Evolutionary conservation across 768 basidiomycete genomes (phyloP), one percentile per base, ranked within the genome.

Genomic region (Lepiota brunneoincarnata): DNA sequence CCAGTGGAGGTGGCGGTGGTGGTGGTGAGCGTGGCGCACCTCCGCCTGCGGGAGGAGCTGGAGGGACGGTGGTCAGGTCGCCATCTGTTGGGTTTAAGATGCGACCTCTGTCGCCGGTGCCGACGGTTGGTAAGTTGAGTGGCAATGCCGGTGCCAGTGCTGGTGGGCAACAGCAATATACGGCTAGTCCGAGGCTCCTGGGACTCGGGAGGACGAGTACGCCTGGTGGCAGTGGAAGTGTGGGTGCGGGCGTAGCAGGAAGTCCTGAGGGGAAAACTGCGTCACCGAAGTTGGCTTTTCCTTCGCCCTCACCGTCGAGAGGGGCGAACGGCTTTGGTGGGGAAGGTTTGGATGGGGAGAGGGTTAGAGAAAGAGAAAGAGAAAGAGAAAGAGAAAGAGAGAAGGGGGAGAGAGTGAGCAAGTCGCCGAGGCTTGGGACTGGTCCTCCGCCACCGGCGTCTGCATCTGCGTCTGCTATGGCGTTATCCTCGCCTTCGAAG

Each of bases 401-500:
- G 23, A 40, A 7, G 28, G 40, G 42, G 26, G 45, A 48, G 18
- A 28, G 45, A 37, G 34, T 41, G 20, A 7, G 11, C 7, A 40
- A 51, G n/a, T 39, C 41, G 10, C n/a, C 40, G 39, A 51, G 35
- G n/a, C 10, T 31, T 15, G 18, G 40, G 21, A 26, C 21, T 42
- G 49, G 50, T 31, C 39, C 40, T 35, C 24, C 24, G 3, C 24
- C 24, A 26, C 7, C 43, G 24, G 21, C 43, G 5, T 14, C 41
- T 2, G 23, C 41, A 61, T 26, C 59, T 57, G 26, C 59, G 35
- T 53, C 52, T 14, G 35, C 43, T 26, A 45, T 46, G 36, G 28
- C 61, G 26, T 63, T 70, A 39, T 66, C 67, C 18, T 65, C 70
- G 28, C 62, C 70, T 23, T 68, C 75, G 14, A 79, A 77, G 56